Conservation (phyloP, 2,329 filamentous ascomycete species). For the Aureobasidium sp. region DNA sequence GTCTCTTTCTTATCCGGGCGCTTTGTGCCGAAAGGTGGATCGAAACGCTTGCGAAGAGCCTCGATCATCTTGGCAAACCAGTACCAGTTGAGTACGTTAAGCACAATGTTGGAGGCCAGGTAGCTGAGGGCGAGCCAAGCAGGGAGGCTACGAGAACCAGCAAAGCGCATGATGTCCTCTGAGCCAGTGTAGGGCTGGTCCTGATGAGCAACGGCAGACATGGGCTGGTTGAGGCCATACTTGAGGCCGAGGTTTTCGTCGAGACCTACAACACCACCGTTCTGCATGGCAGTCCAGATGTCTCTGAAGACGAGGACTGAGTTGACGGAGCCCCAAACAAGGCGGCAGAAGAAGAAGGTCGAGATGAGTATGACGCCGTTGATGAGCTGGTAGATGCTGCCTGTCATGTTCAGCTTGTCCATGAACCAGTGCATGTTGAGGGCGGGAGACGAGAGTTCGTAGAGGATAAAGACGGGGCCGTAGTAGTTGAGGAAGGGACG, state of each 20-base stretch:
- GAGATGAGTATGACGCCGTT: slow-evolving; percentile 65
- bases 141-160: slow-evolving; percentile 44
- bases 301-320: slow-evolving; percentile 60
- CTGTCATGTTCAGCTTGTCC: slow-evolving; percentile 76
- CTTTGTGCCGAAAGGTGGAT: slow-evolving; percentile 45
- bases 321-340: slow-evolving; percentile 68
- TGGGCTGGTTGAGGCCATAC: slow-evolving; percentile 1
- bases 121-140: slow-evolving; percentile 63
- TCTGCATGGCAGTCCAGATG: slow-evolving; percentile 45
- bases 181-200: neutral
- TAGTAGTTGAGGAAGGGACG: slow-evolving; percentile 81
- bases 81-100: slow-evolving; percentile 72
- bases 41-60: slow-evolving; percentile 68
- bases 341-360: slow-evolving; percentile 68
- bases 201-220: slow-evolving; percentile 5
- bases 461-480: slow-evolving; percentile 71
- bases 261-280: slow-evolving; percentile 18
- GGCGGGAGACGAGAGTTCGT: slow-evolving; percentile 78
- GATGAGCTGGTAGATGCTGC: slow-evolving; percentile 62
- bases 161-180: slow-evolving; percentile 42
- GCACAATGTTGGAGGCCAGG: slow-evolving; percentile 58
- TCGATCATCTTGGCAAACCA: slow-evolving; percentile 86
- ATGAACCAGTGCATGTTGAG: slow-evolving; percentile 89
- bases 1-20: slow-evolving; percentile 22
- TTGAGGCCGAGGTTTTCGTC: slow-evolving; percentile 13